Evolutionary conservation across 352 stramenopile species (phyloP).

Genomic region (Elongisporangium prolatum): DNA sequence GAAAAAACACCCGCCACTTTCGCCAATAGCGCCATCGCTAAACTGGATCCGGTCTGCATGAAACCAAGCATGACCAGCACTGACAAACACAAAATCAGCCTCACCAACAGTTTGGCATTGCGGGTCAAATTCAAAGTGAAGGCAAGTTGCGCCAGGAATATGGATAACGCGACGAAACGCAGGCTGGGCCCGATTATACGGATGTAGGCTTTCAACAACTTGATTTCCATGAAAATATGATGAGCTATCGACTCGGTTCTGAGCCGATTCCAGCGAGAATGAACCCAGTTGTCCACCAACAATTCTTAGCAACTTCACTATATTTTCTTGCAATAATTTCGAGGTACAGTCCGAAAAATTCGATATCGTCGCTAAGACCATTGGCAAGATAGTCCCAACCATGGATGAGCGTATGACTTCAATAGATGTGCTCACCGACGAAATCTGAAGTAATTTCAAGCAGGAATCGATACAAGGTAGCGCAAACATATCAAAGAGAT

Average conservation of each 20-base stretch:
- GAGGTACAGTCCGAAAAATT: slow-evolving; percentile 21
- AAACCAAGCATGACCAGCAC: slow-evolving; percentile 48
- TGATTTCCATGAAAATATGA: slow-evolving; percentile 35
- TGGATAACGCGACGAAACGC: slow-evolving; percentile 53
- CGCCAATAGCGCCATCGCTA: slow-evolving; percentile 49
- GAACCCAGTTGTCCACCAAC: neutral
- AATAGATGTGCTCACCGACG: neutral
- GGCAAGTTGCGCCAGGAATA: slow-evolving; percentile 40
- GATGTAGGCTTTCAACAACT: slow-evolving; percentile 60
- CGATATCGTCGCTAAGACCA: slow-evolving; percentile 39
- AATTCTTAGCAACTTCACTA: neutral
- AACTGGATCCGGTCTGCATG: slow-evolving; percentile 54
- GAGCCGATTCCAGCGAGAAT: neutral
- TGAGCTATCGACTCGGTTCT: slow-evolving; percentile 2
- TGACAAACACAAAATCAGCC: slow-evolving; percentile 66
- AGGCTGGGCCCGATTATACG: slow-evolving; percentile 55
- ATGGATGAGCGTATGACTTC: slow-evolving; percentile 22
- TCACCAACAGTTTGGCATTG: slow-evolving; percentile 51
- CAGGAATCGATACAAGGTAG: slow-evolving; percentile 28
- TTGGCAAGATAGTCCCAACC: slow-evolving; percentile 35
- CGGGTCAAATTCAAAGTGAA: slow-evolving; percentile 71
- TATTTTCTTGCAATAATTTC: neutral
- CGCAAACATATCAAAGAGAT: slow-evolving; percentile 44
- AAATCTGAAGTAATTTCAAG: slow-evolving; percentile 17
- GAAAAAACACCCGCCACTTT: slow-evolving; percentile 67